Percentiles rank a stretch among this genome's conserved stretches.
phyloP scores from a whole-genome alignment of 1,284 basidiomycete genomes.

The Irpex rosettiformis region DNA sequence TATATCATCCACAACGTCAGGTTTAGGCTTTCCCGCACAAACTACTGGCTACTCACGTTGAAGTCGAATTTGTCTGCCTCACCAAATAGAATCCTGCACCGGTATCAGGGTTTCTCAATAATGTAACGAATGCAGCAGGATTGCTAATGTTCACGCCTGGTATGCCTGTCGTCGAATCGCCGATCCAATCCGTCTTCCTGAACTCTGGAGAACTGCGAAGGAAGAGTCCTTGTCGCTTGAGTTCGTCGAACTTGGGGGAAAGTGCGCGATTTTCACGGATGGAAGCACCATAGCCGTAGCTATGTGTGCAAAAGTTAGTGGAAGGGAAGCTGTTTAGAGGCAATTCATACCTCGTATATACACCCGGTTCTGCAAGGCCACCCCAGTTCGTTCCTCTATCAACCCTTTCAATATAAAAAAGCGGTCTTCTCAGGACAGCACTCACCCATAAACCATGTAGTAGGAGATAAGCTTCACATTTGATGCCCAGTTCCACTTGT shows the following conservation, averaged over 20 bases:
- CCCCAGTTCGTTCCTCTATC: conserved; percentile 78
- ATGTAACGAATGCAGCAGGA: conserved; percentile 48
- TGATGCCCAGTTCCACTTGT: conserved; percentile 70
- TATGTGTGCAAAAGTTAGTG: conserved; percentile 25
- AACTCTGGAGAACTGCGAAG: conserved; percentile 72
- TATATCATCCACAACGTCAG: conserved; percentile 20
- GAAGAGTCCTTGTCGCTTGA: conserved; percentile 75
- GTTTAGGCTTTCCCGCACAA: neutral
- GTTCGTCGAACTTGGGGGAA: conserved; percentile 65
- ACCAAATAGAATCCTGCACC: conserved; percentile 65
- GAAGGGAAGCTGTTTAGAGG: neutral
- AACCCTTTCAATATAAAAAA: neutral
- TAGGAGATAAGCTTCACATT: conserved; percentile 76
- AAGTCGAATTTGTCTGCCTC: conserved; percentile 63
- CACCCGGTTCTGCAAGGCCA: conserved; percentile 62
- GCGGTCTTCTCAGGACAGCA: neutral
- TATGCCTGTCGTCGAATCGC: conserved; percentile 50
- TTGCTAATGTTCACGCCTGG: conserved; percentile 44
- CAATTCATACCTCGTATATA: conserved; percentile 47
- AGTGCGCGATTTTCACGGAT: conserved; percentile 70
- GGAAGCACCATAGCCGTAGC: conserved; percentile 66
- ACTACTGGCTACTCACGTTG: conserved; percentile 44
- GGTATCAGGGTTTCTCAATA: conserved; percentile 66
- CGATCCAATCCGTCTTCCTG: conserved; percentile 72
- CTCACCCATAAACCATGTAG: conserved; percentile 77